These are phyloP conservation scores for Aspergillus proliferans DNA, from an alignment of 2,329 filamentous ascomycete genomes.

Conservation along the genomic window DNA sequence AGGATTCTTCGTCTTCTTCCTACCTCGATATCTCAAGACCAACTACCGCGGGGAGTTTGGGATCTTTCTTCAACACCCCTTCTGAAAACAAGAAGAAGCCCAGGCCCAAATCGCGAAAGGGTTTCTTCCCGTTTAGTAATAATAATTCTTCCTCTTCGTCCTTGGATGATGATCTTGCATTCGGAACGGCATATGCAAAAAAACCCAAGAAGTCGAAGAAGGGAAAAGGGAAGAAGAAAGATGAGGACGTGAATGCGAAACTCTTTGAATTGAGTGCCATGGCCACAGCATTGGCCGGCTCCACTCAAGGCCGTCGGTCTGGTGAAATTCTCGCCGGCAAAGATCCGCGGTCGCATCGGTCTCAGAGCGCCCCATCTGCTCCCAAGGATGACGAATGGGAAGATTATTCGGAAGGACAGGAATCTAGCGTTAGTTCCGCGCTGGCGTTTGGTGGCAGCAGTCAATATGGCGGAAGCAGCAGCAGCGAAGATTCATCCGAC, in stretches of 20 bases:
- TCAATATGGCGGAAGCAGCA: slow-evolving; percentile 26
- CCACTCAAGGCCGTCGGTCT: slow-evolving; percentile 29
- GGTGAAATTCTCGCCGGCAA: slow-evolving; percentile 28
- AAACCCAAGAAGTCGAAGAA: slow-evolving; percentile 32
- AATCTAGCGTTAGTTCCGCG: slow-evolving; percentile 50
- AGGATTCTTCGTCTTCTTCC: slow-evolving; percentile 44
- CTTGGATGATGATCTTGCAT: slow-evolving; percentile 62
- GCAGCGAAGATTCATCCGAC: slow-evolving; percentile 51
- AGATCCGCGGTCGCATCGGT: slow-evolving; percentile 20
- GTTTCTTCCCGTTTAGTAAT: slow-evolving; percentile 55
- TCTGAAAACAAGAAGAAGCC: slow-evolving; percentile 50
- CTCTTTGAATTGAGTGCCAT: slow-evolving; percentile 45
- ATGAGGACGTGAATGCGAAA: slow-evolving; percentile 38
- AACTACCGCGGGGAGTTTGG: slow-evolving; percentile 51
- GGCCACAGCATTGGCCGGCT: slow-evolving; percentile 40
- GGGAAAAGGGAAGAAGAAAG: slow-evolving; percentile 20
- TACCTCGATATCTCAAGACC: slow-evolving; percentile 60
- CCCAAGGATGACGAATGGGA: slow-evolving; percentile 51
- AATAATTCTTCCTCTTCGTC: slow-evolving; percentile 62
- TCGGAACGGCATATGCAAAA: slow-evolving; percentile 52
- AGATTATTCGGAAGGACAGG: slow-evolving; percentile 50
- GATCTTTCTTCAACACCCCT: slow-evolving; percentile 58
- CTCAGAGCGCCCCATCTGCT: slow-evolving; percentile 20
- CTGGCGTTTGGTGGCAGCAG: slow-evolving; percentile 55
- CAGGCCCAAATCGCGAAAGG: slow-evolving; percentile 40